phyloP scores from a whole-genome alignment of 2,329 filamentous ascomycete genomes.

The Cladosporium sp. region DNA sequence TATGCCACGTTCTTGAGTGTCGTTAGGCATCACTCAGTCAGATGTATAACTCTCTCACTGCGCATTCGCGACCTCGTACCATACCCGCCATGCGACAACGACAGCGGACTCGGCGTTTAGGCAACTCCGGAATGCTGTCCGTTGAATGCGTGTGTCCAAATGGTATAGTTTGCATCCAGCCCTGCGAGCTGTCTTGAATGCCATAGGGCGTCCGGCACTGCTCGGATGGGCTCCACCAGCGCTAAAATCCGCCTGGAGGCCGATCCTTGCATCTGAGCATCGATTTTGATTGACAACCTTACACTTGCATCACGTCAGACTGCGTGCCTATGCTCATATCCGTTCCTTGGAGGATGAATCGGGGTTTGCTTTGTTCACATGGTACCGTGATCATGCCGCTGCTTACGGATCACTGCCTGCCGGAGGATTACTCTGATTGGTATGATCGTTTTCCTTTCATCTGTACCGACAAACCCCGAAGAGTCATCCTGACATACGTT shows the following conservation, averaged over 20 bases:
- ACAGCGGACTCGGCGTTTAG: too few relatives aligned
- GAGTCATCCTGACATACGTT: not conserved
- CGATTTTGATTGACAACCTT: not conserved
- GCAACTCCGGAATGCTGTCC: not conserved
- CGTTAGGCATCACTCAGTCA: not conserved
- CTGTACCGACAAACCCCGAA: not conserved
- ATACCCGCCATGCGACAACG: too few relatives aligned
- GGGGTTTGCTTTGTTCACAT: not conserved
- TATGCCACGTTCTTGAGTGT: not conserved
- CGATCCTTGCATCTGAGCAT: conserved; percentile 9
- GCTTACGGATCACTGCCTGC: conserved; percentile 5
- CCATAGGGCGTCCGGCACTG: not conserved
- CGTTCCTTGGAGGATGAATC: not conserved
- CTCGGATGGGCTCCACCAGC: conserved; percentile 1
- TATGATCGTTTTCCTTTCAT: not conserved
- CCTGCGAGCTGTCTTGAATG: not conserved
- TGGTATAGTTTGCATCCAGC: conserved; percentile 1
- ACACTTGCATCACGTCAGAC: conserved; percentile 8
- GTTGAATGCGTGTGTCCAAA: not conserved
- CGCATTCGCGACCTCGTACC: not conserved
- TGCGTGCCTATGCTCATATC: not conserved
- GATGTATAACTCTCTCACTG: not conserved
- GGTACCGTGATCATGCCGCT: conserved; percentile 1
- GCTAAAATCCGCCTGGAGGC: not conserved
- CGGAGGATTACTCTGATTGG: not conserved